Evolutionary conservation across 176 grass and related monocot genomes (phyloP).

Genomic region (Saccharum spontaneum): DNA sequence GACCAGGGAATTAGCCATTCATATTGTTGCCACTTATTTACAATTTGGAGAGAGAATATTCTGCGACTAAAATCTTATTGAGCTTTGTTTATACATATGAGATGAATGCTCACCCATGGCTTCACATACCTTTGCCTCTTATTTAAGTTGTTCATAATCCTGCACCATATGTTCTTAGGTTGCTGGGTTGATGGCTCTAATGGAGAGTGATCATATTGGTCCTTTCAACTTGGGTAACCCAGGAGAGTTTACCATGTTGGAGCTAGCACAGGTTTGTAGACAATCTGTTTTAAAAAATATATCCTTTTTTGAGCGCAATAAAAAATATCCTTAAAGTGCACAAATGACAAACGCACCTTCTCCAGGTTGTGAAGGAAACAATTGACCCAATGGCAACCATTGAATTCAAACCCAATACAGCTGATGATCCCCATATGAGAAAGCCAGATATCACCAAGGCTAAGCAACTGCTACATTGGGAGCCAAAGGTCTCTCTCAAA

Average conservation of each 20-base stretch:
- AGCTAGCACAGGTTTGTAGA: slow-evolving; percentile 74
- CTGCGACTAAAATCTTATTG: slow-evolving; percentile 1
- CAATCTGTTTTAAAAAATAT: not conserved
- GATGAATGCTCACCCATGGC: slow-evolving; percentile 5
- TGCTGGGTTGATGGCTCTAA: slow-evolving; percentile 75
- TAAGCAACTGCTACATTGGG: slow-evolving; percentile 73
- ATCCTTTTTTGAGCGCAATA: too few relatives aligned
- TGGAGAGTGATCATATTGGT: slow-evolving; percentile 88
- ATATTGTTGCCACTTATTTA: not conserved
- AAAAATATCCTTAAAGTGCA: not conserved
- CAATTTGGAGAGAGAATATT: not conserved
- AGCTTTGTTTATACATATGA: slow-evolving; percentile 2
- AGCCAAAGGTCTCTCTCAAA: slow-evolving; percentile 73
- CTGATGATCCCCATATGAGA: slow-evolving; percentile 84
- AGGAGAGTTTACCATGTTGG: slow-evolving; percentile 95
- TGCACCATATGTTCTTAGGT: slow-evolving; percentile 46
- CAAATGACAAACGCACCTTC: not conserved
- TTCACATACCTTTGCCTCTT: not conserved
- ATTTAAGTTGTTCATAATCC: slow-evolving; percentile 6
- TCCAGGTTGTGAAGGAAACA: slow-evolving; percentile 66
- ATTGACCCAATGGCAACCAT: slow-evolving; percentile 73
- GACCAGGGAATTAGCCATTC: not conserved
- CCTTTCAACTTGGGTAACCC: slow-evolving; percentile 92
- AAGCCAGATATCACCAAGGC: slow-evolving; percentile 92
- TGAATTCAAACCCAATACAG: slow-evolving; percentile 76